These are phyloP conservation scores for Aureobasidium sp. DNA, from an alignment of 2,329 filamentous ascomycete species.

Conservation along the genomic window DNA sequence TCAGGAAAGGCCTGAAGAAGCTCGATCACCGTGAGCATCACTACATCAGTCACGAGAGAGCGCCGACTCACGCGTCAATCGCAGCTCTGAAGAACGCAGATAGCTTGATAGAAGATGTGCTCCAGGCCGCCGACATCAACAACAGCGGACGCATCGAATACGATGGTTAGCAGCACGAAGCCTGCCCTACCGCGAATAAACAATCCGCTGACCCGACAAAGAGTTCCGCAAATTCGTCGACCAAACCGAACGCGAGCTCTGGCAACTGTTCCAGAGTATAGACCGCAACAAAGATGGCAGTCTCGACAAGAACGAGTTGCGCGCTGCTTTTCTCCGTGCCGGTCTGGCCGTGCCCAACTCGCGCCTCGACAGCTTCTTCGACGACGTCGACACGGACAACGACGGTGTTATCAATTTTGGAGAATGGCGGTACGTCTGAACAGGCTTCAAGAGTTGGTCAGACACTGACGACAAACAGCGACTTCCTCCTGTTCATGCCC, in stretches of 20 bases:
- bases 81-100: conserved; percentile 84
- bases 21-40: conserved; percentile 78
- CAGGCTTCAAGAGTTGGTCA: neutral
- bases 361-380: conserved; percentile 77
- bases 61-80: conserved; percentile 12
- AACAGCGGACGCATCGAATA: conserved; percentile 86
- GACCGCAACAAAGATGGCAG: conserved; percentile 78
- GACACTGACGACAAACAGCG: conserved; percentile 42
- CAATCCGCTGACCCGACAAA: conserved; percentile 29
- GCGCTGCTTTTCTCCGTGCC: conserved; percentile 64
- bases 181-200: neutral
- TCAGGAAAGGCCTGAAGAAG: conserved; percentile 75
- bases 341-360: conserved; percentile 70
- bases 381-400: conserved; percentile 78
- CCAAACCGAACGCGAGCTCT: conserved; percentile 75
- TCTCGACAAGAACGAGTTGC: conserved; percentile 78
- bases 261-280: conserved; percentile 73
- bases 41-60: neutral
- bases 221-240: conserved; percentile 88
- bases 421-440: conserved; percentile 76
- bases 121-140: conserved; percentile 75
- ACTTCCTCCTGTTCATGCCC: conserved; percentile 86
- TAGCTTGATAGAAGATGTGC: conserved; percentile 68
- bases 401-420: conserved; percentile 83
- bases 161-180: conserved; percentile 50